Percentiles rank a stretch among this genome's conserved stretches.
Evolutionary conservation across 352 stramenopile genomes (phyloP).

Genomic region (Phytopythium oedochilum): DNA sequence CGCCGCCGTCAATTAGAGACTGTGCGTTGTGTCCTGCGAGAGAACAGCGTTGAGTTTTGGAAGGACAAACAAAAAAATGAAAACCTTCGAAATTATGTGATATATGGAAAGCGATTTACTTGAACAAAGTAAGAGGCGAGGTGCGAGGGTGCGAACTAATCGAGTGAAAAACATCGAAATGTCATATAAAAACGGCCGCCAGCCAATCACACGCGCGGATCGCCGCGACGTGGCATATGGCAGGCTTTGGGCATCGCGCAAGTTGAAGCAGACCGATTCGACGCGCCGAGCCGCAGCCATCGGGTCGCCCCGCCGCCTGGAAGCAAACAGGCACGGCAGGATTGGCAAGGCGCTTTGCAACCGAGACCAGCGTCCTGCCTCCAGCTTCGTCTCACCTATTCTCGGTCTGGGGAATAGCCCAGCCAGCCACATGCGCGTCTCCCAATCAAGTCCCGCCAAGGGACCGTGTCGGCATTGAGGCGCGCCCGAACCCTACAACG

Average conservation of each 20-base stretch:
- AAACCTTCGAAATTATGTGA: neutral
- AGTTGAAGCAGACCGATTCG: neutral
- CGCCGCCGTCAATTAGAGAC: neutral
- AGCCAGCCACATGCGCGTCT: neutral
- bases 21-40: too few species aligned
- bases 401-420: neutral
- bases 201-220: neutral
- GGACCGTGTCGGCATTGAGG: neutral
- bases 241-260: neutral
- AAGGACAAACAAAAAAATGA: neutral
- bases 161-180: conserved; percentile 1
- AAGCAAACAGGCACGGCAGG: too few species aligned
- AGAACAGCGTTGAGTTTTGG: too few species aligned
- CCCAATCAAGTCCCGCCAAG: neutral
- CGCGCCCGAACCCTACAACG: neutral
- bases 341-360: too few species aligned
- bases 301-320: neutral
- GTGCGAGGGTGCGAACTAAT: too few species aligned
- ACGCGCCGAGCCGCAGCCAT: neutral
- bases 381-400: neutral
- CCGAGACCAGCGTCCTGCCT: too few species aligned
- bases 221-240: neutral
- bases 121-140: too few species aligned
- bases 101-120: too few species aligned
- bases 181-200: neutral